A percentile compares a stretch with the other conserved stretches of the same genome.
Evolutionary conservation across 1,284 basidiomycete species (phyloP).

Genomic region (Trametes polyzona): DNA sequence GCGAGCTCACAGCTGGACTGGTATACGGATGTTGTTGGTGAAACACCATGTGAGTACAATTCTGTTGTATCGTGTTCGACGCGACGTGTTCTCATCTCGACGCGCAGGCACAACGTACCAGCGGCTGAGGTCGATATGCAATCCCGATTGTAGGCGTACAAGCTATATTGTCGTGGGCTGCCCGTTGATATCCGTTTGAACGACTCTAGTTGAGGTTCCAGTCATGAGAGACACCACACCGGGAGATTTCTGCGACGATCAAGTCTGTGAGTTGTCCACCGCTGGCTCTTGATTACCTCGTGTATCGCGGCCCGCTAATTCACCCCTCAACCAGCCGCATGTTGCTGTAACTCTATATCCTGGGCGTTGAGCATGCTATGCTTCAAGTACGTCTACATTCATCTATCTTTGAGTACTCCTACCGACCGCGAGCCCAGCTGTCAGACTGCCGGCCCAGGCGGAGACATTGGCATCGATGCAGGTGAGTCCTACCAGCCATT

Average conservation of each 20-base stretch:
- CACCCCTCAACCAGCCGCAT: slow-evolving; percentile 7
- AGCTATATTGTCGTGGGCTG: neutral
- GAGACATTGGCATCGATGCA: slow-evolving; percentile 16
- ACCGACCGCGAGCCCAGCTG: slow-evolving; percentile 11
- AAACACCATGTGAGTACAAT: slow-evolving; percentile 20
- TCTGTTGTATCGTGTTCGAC: neutral
- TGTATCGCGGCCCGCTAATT: too few relatives aligned
- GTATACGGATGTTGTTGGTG: slow-evolving; percentile 20
- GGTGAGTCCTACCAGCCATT: slow-evolving; percentile 3
- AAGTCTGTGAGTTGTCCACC: slow-evolving; percentile 16
- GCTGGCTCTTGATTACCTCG: neutral
- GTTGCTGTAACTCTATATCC: slow-evolving; percentile 26
- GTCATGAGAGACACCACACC: slow-evolving; percentile 15
- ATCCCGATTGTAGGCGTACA: slow-evolving; percentile 21
- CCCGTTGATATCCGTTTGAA: neutral
- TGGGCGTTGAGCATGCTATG: slow-evolving; percentile 30
- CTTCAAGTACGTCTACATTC: slow-evolving; percentile 21
- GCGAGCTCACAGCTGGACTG: slow-evolving; percentile 14
- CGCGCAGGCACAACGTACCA: slow-evolving; percentile 24
- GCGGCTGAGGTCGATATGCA: slow-evolving; percentile 23
- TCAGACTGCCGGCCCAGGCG: slow-evolving; percentile 12
- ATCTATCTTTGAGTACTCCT: too few relatives aligned
- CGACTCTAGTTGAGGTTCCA: slow-evolving; percentile 12
- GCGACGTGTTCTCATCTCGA: neutral
- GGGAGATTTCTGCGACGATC: slow-evolving; percentile 24